phyloP scores from a whole-genome alignment of 176 grass and related monocot genomes.

The Aegilops bicornis region DNA sequence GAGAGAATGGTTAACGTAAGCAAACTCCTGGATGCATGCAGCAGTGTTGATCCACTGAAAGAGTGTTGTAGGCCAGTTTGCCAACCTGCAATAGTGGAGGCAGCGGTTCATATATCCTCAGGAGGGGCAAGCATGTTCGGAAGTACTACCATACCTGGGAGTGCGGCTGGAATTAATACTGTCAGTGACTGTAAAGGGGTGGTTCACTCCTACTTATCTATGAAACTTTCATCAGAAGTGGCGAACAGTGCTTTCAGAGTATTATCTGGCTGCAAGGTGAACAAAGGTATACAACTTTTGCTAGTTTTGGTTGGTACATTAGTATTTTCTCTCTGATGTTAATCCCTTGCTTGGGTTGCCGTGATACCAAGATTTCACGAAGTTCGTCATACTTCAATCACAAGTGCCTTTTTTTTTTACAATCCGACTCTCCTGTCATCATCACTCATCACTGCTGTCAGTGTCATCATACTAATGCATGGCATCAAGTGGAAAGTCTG shows the following conservation, averaged over 20 bases:
- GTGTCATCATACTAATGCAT: constrained; percentile 24
- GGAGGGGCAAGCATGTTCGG: constrained; percentile 61
- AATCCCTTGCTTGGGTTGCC: too few species aligned
- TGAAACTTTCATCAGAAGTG: constrained; percentile 71
- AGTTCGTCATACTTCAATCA: constrained; percentile 4
- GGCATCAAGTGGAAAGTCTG: constrained; percentile 3
- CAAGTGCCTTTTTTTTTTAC: background rate
- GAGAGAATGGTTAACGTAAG: constrained; percentile 83
- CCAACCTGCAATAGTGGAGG: constrained; percentile 91
- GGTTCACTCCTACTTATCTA: constrained; percentile 83
- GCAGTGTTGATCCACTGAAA: constrained; percentile 82
- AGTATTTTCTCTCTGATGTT: background rate
- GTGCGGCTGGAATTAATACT: constrained; percentile 55
- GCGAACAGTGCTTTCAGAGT: constrained; percentile 81
- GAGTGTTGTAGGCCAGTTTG: constrained; percentile 91
- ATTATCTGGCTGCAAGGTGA: constrained; percentile 92
- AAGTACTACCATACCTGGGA: constrained; percentile 71
- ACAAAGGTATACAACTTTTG: constrained; percentile 69
- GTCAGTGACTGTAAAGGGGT: constrained; percentile 96
- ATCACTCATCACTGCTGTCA: background rate
- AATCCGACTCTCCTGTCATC: background rate
- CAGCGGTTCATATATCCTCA: constrained; percentile 74
- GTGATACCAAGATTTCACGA: background rate
- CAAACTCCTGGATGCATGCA: constrained; percentile 89
- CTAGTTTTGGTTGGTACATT: constrained; percentile 6